phyloP scores from a whole-genome alignment of 2,329 filamentous ascomycete species.

The Botrytis aclada region DNA sequence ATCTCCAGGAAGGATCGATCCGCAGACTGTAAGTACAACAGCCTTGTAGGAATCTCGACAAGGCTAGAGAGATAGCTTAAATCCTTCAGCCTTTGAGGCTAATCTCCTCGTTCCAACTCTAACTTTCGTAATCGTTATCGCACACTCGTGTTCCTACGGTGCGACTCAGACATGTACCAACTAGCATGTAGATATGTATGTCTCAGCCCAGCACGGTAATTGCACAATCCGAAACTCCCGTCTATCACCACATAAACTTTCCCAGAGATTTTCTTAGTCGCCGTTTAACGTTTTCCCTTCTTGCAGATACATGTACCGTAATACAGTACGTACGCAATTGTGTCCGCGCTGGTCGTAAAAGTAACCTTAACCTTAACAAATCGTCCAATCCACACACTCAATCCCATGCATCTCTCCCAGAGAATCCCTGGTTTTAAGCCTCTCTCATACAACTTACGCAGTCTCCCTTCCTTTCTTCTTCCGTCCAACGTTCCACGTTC shows the following conservation, averaged over 20 bases:
- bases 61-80: not conserved
- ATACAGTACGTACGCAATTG: not conserved
- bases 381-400: not conserved
- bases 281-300: slow-evolving; percentile 15
- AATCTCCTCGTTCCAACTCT: not conserved
- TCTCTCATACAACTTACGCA: not conserved
- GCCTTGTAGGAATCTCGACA: not conserved
- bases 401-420: not conserved
- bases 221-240: not conserved
- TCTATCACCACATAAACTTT: not conserved
- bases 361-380: not conserved
- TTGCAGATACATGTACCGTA: not conserved
- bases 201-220: slow-evolving; percentile 6
- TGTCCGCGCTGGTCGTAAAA: not conserved
- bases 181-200: not conserved
- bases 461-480: slow-evolving; percentile 13
- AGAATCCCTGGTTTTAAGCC: not conserved
- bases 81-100: slow-evolving; percentile 8
- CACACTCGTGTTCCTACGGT: not conserved
- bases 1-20: not conserved
- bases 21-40: not conserved
- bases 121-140: not conserved
- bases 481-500: slow-evolving; percentile 9
- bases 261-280: slow-evolving; percentile 5
- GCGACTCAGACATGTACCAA: not conserved